These are phyloP conservation scores for Auxenochlorella pyrenoidosa DNA, from an alignment of 139 green algal species.

Conservation along the genomic window DNA sequence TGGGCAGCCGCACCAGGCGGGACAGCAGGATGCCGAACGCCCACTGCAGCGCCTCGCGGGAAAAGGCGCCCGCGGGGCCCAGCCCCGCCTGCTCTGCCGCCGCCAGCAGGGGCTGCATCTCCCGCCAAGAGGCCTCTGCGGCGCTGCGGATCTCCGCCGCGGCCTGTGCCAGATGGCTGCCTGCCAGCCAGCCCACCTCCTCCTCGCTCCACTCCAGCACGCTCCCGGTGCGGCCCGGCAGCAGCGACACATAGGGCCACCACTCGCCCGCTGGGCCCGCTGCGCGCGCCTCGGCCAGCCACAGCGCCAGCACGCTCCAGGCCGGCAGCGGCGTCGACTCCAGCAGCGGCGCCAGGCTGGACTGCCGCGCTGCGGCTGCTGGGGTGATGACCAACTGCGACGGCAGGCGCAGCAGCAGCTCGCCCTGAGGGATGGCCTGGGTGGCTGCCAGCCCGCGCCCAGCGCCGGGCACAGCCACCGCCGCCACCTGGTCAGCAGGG, in stretches of 20 bases:
- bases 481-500: neutral
- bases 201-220: constrained; percentile 73
- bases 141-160: constrained; percentile 53
- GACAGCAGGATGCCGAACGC: constrained; percentile 72
- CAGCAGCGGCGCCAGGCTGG: constrained; percentile 21
- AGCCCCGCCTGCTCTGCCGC: constrained; percentile 31
- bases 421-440: constrained; percentile 39
- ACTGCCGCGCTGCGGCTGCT: constrained; percentile 45
- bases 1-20: constrained; percentile 64
- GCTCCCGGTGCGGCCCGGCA: constrained; percentile 55
- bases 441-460: constrained; percentile 67
- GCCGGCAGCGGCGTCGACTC: constrained; percentile 48
- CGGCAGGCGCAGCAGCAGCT: constrained; percentile 66
- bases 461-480: constrained; percentile 12
- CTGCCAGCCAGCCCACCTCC: constrained; percentile 61
- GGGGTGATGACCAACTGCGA: constrained; percentile 57
- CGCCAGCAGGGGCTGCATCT: constrained; percentile 51
- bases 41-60: constrained; percentile 47
- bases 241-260: constrained; percentile 50
- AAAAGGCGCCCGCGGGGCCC: constrained; percentile 37
- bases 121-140: constrained; percentile 45
- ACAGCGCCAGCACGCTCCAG: constrained; percentile 75
- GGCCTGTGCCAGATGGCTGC: constrained; percentile 31
- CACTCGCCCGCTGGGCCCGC: constrained; percentile 19
- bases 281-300: constrained; percentile 56